A percentile compares a stretch with the other conserved stretches of the same genome.
These are phyloP conservation scores for Caryopteris hybrid DNA, from an alignment of 305 asterid genomes.

Conservation along the genomic window DNA sequence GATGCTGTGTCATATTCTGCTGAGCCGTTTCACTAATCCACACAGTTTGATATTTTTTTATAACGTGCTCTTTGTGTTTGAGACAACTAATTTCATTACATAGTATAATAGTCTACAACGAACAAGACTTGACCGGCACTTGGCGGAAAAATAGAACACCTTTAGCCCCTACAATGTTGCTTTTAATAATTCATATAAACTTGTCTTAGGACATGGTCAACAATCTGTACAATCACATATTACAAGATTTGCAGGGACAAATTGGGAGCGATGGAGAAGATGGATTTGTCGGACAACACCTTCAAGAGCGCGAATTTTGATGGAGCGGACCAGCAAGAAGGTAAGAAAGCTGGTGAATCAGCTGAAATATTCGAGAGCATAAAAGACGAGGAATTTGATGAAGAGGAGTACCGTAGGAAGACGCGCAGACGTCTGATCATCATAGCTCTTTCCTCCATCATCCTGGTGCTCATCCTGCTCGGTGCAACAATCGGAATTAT, in stretches of 20 bases:
- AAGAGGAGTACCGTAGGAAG: constrained; percentile 18
- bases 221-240: neutral
- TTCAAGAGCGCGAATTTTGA: constrained; percentile 11
- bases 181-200: no score
- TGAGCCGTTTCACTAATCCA: neutral
- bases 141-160: neutral
- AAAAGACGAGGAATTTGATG: constrained; percentile 11
- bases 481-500: constrained; percentile 22
- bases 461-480: constrained; percentile 10
- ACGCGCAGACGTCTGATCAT: constrained; percentile 29
- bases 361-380: constrained; percentile 20
- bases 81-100: no score
- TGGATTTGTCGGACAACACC: constrained; percentile 5
- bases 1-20: neutral
- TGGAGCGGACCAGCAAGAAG: neutral
- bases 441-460: constrained; percentile 17
- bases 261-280: neutral
- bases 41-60: no score
- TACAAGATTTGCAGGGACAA: neutral
- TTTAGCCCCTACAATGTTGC: neutral
- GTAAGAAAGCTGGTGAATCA: neutral
- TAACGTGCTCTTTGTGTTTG: no score
- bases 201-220: neutral
- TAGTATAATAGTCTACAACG: no score
- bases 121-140: neutral